Evolutionary conservation across 257 asterid species (phyloP).

Genomic region (Penstemon davidsonii): DNA sequence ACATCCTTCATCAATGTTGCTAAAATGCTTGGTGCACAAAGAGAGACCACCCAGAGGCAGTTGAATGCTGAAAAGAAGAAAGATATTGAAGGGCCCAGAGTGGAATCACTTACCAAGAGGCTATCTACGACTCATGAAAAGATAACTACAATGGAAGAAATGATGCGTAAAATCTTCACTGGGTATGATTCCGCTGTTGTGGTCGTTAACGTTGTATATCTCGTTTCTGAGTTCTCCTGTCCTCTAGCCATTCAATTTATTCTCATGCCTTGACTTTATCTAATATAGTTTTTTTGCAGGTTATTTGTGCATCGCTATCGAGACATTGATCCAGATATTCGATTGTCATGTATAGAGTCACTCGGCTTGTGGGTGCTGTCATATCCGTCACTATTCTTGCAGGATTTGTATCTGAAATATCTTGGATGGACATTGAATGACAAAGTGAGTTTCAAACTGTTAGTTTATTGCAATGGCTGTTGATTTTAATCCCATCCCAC

Average conservation of each 20-base stretch:
- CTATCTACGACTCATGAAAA: constrained; percentile 78
- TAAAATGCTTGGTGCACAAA: constrained; percentile 77
- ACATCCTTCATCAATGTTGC: constrained; percentile 92
- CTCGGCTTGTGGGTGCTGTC: constrained; percentile 95
- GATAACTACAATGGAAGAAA: constrained; percentile 82
- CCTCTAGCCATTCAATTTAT: constrained; percentile 7
- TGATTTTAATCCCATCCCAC: constrained; percentile 26
- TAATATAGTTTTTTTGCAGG: constrained; percentile 47
- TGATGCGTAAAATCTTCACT: constrained; percentile 90
- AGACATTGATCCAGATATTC: constrained; percentile 90
- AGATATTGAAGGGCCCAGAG: constrained; percentile 72
- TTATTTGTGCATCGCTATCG: constrained; percentile 96
- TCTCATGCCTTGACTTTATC: constrained; percentile 19
- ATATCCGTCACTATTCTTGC: constrained; percentile 93
- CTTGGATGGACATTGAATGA: constrained; percentile 99
- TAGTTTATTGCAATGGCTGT: not conserved
- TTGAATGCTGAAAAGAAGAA: constrained; percentile 94
- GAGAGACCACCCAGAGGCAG: constrained; percentile 97
- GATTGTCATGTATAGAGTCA: constrained; percentile 89
- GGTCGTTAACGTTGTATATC: constrained; percentile 12
- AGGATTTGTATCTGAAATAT: constrained; percentile 93
- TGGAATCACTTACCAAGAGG: constrained; percentile 86
- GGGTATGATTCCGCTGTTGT: constrained; percentile 51
- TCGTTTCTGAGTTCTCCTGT: constrained; percentile 10
- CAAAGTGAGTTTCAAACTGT: constrained; percentile 59